phyloP scores from a whole-genome alignment of 2,329 filamentous ascomycete genomes.

The Hypoxylon sp. region DNA sequence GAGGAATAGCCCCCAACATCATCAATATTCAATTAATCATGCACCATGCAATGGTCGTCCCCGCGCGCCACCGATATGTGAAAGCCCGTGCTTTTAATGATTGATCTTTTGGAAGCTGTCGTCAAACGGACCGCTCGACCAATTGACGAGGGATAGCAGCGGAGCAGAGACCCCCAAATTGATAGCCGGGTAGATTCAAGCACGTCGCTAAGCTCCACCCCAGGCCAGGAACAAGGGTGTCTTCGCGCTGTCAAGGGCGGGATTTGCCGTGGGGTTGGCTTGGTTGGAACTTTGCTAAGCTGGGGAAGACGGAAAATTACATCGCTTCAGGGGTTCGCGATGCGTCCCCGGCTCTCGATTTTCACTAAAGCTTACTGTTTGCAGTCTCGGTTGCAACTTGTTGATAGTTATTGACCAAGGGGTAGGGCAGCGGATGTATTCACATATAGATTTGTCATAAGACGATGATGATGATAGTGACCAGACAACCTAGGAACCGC shows the following conservation, averaged over 20 bases:
- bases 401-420: slow-evolving; percentile 36
- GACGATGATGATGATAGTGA: slow-evolving; percentile 31
- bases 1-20: slow-evolving; percentile 13
- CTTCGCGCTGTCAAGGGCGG: slow-evolving; percentile 10
- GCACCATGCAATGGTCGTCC: slow-evolving; percentile 23
- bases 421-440: slow-evolving; percentile 28
- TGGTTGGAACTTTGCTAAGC: slow-evolving; percentile 21
- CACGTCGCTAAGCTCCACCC: slow-evolving; percentile 35
- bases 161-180: slow-evolving; percentile 38
- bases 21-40: slow-evolving; percentile 34
- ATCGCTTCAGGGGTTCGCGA: slow-evolving; percentile 41
- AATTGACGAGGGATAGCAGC: slow-evolving; percentile 33
- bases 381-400: slow-evolving; percentile 39
- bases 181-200: slow-evolving; percentile 36
- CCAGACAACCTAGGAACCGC: slow-evolving; percentile 25
- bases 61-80: not conserved
- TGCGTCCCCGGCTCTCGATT: slow-evolving; percentile 35
- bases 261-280: slow-evolving; percentile 37
- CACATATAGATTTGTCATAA: slow-evolving; percentile 36
- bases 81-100: slow-evolving; percentile 25
- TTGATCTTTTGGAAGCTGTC: slow-evolving; percentile 5
- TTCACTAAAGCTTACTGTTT: slow-evolving; percentile 42
- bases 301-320: slow-evolving; percentile 41
- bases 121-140: slow-evolving; percentile 19
- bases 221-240: slow-evolving; percentile 28